Conservation (phyloP, 2,329 filamentous ascomycete species). For the Nannizzia gypsea region DNA sequence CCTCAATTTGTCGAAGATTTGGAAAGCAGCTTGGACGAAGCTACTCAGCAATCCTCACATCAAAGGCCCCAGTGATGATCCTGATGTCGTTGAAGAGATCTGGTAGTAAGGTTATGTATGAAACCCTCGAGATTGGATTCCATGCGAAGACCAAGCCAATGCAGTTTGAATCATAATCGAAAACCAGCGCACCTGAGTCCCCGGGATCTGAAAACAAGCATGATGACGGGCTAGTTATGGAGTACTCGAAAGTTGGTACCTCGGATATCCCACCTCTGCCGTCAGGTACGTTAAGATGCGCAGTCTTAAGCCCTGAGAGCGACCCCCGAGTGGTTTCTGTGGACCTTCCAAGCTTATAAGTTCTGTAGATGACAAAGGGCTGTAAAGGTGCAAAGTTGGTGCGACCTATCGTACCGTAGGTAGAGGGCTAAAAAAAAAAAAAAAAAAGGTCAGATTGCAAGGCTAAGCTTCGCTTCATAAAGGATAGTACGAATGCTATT, state of each 20-base stretch:
- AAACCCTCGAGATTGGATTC: background rate
- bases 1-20: no score
- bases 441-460: background rate
- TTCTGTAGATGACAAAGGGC: background rate
- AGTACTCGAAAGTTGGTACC: background rate
- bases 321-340: background rate
- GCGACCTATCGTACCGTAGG: background rate
- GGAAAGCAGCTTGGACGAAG: no score
- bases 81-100: background rate
- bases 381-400: background rate
- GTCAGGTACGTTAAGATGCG: background rate
- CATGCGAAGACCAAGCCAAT: conserved; percentile 8
- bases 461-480: background rate
- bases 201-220: background rate
- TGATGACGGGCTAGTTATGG: background rate
- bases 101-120: conserved; percentile 4
- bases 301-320: background rate
- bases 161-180: conserved; percentile 1
- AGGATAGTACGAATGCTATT: background rate
- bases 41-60: background rate
- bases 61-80: background rate
- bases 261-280: background rate
- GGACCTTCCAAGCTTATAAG: background rate
- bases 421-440: background rate
- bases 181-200: conserved; percentile 5